Base-by-base conservation (phyloP, 1,139 yeast genomes). In the Candida gigantensis region DNA sequence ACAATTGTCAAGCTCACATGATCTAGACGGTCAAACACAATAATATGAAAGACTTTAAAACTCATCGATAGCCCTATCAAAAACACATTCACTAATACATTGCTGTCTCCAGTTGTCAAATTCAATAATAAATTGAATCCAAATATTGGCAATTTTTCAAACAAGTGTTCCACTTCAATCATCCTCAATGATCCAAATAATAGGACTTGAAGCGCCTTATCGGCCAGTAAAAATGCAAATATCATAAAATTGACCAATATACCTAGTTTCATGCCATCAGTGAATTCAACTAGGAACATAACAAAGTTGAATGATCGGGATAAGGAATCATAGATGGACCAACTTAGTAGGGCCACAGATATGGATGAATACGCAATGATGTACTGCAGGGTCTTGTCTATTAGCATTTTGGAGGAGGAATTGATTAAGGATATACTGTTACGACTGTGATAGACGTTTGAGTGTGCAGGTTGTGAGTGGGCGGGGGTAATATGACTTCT, bases 111-210 rank as follows among this genome's bases (percentile, higher is more conserved):
- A 25, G 65, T 74, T 3, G 89, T 77, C 37, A 84, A 65, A 30
- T 84, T 79, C 57, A 87, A 68, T 33, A 87, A 60, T 32, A 84
- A 68, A 49, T 79, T 84, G 32, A 87, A 68, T 10, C 59, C 52
- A 34, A 58, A 65, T 13, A 86, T 60, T 0, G 95, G 84, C 43
- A 79, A 71, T 37, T 79, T 64, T 49, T 87, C 95, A 44, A 82
- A 72, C 15, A 90, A 65, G 53, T 84, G 89, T 49, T 90, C 96
- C 32, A 76, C 62, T 55, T 92, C 98, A 31, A 86, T 70, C 20
- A 81, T 64, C 37, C 96, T 67, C 37, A 92, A 63, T 38, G 79
- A 81, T 1, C 96, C 96, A 64, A 89, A 89, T 32, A 89, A 56
- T 1, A 81, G 4, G 35, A 58, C 40, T 44, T 78, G 81, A 1